phyloP scores from a whole-genome alignment of 179 eudicot genomes.

The Beta lomatogona region DNA sequence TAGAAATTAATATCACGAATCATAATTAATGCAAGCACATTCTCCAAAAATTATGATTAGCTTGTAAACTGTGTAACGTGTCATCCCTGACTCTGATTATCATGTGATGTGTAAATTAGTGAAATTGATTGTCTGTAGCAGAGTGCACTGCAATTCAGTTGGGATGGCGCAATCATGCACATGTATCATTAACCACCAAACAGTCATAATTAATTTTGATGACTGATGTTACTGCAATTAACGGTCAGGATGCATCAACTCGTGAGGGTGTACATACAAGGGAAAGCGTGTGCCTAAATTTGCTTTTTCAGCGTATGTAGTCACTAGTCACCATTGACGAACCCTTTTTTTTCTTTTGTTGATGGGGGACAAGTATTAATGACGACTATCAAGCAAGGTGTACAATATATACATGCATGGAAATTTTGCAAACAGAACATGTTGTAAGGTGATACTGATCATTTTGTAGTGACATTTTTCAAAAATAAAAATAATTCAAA shows the following conservation, averaged over 20 bases:
- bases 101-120: neutral
- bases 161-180: slow-evolving; percentile 19
- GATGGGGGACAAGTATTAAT: no score
- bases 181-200: slow-evolving; percentile 1
- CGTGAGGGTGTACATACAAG: slow-evolving; percentile 18
- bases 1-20: neutral
- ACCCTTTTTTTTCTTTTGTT: neutral
- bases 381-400: no score
- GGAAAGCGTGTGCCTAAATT: slow-evolving; percentile 7
- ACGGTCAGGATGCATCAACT: neutral
- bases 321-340: no score
- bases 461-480: no score
- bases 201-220: neutral
- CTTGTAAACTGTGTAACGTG: slow-evolving; percentile 8
- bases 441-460: no score
- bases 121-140: neutral
- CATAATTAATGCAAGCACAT: slow-evolving; percentile 12
- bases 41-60: slow-evolving; percentile 11
- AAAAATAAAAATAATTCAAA: no score
- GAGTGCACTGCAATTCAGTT: neutral
- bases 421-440: no score
- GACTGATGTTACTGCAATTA: neutral
- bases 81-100: neutral
- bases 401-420: no score
- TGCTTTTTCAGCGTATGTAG: neutral